phyloP scores from a whole-genome alignment of 306 rosid species.

The Heteromeles arbutifolia region DNA sequence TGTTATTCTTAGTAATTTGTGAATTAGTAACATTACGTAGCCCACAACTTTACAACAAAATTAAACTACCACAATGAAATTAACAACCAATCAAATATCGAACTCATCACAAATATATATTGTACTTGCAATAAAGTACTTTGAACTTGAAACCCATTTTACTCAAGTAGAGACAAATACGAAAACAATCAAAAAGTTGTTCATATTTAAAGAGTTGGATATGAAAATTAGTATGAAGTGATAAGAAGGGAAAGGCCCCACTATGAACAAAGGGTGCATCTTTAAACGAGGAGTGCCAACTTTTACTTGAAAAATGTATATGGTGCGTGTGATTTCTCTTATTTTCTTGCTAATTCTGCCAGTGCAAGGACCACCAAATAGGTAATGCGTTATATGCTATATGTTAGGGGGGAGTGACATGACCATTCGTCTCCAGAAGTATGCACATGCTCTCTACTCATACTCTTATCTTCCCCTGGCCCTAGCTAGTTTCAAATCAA shows the following conservation, averaged over 20 bases:
- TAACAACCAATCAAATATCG: no score
- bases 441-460: neutral
- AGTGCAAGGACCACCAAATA: neutral
- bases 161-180: neutral
- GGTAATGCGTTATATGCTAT: neutral
- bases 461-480: neutral
- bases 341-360: neutral
- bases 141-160: neutral
- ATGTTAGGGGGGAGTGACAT: neutral
- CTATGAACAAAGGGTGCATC: neutral
- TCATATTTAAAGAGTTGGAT: neutral
- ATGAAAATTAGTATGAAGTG: neutral
- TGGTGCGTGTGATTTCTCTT: neutral
- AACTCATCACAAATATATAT: no score
- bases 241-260: neutral
- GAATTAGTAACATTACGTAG: no score
- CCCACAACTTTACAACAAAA: no score
- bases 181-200: neutral
- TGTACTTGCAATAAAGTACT: no score
- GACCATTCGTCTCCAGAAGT: neutral
- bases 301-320: neutral
- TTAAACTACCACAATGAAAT: no score
- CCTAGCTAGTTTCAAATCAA: neutral
- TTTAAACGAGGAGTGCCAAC: neutral
- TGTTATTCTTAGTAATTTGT: no score